These are phyloP conservation scores for Euryodendron excelsum DNA, from an alignment of 148 eudicot species.

Conservation along the genomic window DNA sequence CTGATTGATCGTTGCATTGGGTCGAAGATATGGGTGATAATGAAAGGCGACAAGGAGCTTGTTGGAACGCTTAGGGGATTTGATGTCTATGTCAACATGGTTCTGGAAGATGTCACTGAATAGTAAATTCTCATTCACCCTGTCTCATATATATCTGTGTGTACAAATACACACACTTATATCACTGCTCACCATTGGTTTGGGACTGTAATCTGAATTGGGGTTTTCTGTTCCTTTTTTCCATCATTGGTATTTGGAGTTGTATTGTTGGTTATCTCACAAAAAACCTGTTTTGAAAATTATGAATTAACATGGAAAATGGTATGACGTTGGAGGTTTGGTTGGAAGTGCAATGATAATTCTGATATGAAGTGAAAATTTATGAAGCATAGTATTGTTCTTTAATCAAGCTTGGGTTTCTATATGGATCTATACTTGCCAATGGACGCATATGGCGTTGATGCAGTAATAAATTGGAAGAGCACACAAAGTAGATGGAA, in stretches of 20 bases:
- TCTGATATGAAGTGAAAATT: neutral
- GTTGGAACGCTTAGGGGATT: slow-evolving; percentile 94
- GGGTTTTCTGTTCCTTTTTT: neutral
- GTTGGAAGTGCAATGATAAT: neutral
- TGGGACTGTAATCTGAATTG: neutral
- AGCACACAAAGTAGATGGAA: neutral
- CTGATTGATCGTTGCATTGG: slow-evolving; percentile 94
- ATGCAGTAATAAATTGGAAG: neutral
- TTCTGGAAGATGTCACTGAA: slow-evolving; percentile 96
- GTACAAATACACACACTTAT: neutral
- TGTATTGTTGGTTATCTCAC: neutral
- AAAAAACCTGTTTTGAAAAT: neutral
- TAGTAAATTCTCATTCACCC: slow-evolving; percentile 43
- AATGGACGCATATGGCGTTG: neutral
- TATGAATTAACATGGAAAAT: neutral
- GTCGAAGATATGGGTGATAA: slow-evolving; percentile 97
- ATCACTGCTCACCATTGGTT: neutral
- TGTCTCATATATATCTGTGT: neutral
- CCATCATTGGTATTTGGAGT: neutral
- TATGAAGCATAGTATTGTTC: neutral
- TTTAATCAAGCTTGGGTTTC: neutral
- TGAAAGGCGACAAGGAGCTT: slow-evolving; percentile 98
- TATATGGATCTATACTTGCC: neutral
- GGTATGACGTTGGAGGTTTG: too few species aligned
- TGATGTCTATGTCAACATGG: slow-evolving; percentile 98